A percentile compares a stretch with the other conserved stretches of the same genome.
phyloP scores from a whole-genome alignment of 2,329 filamentous ascomycete species.

The Penicillium sp. region DNA sequence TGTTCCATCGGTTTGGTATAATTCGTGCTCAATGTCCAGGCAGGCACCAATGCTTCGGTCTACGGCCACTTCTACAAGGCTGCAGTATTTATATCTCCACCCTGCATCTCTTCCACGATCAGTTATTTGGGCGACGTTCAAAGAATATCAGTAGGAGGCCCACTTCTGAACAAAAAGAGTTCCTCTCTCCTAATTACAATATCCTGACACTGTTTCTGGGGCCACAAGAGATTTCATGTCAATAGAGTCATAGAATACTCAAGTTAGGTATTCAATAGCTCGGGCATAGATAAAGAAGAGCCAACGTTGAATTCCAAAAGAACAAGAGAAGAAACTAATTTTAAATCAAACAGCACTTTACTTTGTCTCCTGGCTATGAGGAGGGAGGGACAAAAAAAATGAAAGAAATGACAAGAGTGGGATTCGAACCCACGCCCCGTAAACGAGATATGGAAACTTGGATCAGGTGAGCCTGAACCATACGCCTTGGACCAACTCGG shows the following conservation, averaged over 20 bases:
- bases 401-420: constrained; percentile 21
- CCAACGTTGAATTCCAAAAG: not conserved
- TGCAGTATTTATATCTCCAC: constrained; percentile 1
- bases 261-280: not conserved
- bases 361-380: not conserved
- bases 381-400: constrained; percentile 1
- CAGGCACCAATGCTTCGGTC: not conserved
- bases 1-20: not conserved
- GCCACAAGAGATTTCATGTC: no score
- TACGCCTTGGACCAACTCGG: constrained; percentile 33
- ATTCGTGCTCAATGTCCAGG: not conserved
- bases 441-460: constrained; percentile 22
- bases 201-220: no score
- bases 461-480: constrained; percentile 24
- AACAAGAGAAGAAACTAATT: not conserved
- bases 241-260: no score
- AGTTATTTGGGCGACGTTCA: not conserved
- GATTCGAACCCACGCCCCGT: constrained; percentile 25
- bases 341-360: not conserved
- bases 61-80: not conserved
- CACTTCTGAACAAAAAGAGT: no score
- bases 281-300: not conserved
- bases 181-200: no score
- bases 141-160: not conserved
- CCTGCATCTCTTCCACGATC: not conserved